phyloP scores from a whole-genome alignment of 805 yeast genomes.

The Naumovozyma dairenensis region DNA sequence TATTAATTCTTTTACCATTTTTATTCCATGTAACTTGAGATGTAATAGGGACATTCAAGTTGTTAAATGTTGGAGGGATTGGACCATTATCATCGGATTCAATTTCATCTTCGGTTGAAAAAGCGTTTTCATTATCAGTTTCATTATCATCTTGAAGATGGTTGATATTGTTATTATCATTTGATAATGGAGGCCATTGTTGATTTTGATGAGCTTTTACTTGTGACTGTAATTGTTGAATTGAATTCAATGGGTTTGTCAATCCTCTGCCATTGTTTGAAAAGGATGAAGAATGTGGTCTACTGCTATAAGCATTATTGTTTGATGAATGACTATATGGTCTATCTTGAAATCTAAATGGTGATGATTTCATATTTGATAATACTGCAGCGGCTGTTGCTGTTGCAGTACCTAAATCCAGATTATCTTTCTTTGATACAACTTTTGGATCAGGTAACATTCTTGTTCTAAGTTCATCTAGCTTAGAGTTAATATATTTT shows the following conservation, averaged over 20 bases:
- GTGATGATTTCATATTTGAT: conserved; percentile 29
- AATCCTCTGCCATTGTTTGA: conserved; percentile 11
- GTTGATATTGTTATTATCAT: background rate
- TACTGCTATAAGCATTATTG: conserved; percentile 6
- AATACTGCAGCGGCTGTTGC: conserved; percentile 28
- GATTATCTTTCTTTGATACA: conserved; percentile 6
- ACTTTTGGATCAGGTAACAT: conserved; percentile 18
- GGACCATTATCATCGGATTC: background rate
- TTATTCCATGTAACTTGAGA: conserved; percentile 30
- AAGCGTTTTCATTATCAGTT: background rate
- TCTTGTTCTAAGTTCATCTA: conserved; percentile 25
- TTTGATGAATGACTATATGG: too few relatives aligned
- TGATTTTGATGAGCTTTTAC: conserved; percentile 1
- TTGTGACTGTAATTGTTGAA: conserved; percentile 14
- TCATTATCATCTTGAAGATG: background rate
- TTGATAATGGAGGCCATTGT: conserved; percentile 1
- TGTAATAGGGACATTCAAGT: too few relatives aligned
- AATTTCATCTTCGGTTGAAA: background rate
- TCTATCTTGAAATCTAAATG: conserved; percentile 18
- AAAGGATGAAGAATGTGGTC: conserved; percentile 24
- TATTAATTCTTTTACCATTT: conserved; percentile 24
- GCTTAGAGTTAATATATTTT: conserved; percentile 25
- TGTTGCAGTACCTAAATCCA: conserved; percentile 26
- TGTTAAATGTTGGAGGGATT: too few relatives aligned
- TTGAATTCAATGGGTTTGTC: conserved; percentile 21